Base-by-base conservation (phyloP, 768 basidiomycete species). In the Boletellus emodensis region DNA sequence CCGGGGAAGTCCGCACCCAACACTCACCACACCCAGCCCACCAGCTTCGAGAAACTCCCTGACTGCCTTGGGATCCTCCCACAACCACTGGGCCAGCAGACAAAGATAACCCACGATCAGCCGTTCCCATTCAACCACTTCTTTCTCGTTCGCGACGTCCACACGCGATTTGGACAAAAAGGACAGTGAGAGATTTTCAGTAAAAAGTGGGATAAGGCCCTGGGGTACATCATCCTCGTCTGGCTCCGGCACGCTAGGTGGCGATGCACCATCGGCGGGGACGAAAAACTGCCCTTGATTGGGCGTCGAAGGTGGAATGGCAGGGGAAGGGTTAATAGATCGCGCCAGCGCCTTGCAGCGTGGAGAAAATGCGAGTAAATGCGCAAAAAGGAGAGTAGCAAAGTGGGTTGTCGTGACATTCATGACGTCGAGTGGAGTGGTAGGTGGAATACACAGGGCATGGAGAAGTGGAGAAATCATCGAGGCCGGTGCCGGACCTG, bases 31-130 rank as follows among this genome's bases (percentile, higher is more conserved):
- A 47, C 90, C 87, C 43, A 99, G 71, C 45, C 92, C 93, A 18
- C 94, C 92, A 7, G 91, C 86, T 60, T 90, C 85, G 55, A 99
- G 73, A 62, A 97, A 95, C 63, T 90, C 93, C 53, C 84, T 78
- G 45, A 96, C 92, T 0, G 89, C 85, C 46, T 76, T 80, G 0
- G 94, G 84, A 60, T 96, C 94, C 61, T 98, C 95, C 94, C 94
- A 99, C 7, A 96, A 74, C 96, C 96, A 99, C 54, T 94, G 91
- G 4, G 82, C 77, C 30, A 99, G 75, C 47, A 96, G 67, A 42
- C 82, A 81, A 33, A 98, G 73, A 62, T 97, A 95, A 0, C 85
- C 88, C 8, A 90, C 83, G 61, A 94, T 84, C 41, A 95, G 73
- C 51, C 92, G 77, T 54, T 93, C 92, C 92, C 94, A 97, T 60